phyloP scores from a whole-genome alignment of 1,284 basidiomycete genomes.

The Agroathelia rolfsii region DNA sequence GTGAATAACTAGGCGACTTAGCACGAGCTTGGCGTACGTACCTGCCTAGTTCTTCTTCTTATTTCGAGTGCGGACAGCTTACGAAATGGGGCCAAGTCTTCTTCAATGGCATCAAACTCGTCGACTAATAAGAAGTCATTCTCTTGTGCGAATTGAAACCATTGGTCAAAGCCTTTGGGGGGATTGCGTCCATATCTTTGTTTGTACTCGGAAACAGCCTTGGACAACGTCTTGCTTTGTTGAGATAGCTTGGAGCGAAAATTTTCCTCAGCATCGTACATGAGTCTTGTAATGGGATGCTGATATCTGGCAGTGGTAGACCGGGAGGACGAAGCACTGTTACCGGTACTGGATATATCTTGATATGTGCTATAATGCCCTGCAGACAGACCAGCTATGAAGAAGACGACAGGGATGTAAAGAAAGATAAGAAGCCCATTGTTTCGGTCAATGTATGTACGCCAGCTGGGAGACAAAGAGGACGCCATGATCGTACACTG shows the following conservation, averaged over 20 bases:
- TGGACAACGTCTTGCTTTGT: conserved; percentile 69
- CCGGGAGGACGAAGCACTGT: conserved; percentile 14
- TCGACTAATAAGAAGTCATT: conserved; percentile 77
- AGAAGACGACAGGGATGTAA: no score
- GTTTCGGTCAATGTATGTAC: no score
- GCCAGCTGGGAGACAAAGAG: no score
- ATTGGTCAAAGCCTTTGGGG: conserved; percentile 81
- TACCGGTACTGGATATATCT: conserved; percentile 15
- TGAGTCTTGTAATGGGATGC: conserved; percentile 78
- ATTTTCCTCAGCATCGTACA: conserved; percentile 64
- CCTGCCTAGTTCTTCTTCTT: conserved; percentile 60
- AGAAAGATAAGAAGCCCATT: no score
- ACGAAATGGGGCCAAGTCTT: conserved; percentile 80
- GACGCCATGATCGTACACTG: no score
- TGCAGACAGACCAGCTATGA: no score
- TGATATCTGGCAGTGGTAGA: conserved; percentile 21
- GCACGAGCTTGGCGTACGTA: conserved; percentile 22
- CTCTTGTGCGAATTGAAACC: conserved; percentile 76
- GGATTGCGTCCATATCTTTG: conserved; percentile 70
- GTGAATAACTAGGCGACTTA: background rate
- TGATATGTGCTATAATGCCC: conserved; percentile 16
- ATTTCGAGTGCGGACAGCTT: conserved; percentile 63
- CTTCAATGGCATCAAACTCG: conserved; percentile 79
- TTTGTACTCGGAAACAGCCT: conserved; percentile 74
- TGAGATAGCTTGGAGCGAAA: conserved; percentile 56